A percentile compares a stretch with the other conserved stretches of the same genome.
Evolutionary conservation across 345 rosid species (phyloP).

Genomic region (Corchorus olitorius): DNA sequence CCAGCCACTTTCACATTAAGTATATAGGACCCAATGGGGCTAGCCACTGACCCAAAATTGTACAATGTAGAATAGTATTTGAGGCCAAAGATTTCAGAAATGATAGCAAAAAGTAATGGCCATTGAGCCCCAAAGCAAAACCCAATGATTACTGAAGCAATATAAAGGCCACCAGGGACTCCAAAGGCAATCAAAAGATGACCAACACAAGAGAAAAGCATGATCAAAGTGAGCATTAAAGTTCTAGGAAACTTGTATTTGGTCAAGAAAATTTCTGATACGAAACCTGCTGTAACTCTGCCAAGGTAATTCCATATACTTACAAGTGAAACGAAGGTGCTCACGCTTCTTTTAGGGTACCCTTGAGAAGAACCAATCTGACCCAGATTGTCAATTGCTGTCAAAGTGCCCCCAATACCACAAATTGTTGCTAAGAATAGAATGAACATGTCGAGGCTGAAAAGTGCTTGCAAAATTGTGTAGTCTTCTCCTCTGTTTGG

Average conservation of each 20-base stretch:
- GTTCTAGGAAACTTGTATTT: conserved; percentile 25
- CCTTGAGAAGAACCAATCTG: conserved; percentile 62
- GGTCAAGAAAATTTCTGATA: conserved; percentile 15
- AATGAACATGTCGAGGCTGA: conserved; percentile 25
- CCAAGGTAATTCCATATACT: conserved; percentile 27
- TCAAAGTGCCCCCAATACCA: conserved; percentile 61
- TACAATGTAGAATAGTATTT: conserved; percentile 21
- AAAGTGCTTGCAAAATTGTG: conserved; percentile 28
- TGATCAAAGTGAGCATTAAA: conserved; percentile 37
- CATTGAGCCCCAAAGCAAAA: conserved; percentile 29
- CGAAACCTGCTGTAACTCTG: conserved; percentile 18
- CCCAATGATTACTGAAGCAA: conserved; percentile 17
- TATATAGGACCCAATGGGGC: conserved; percentile 63
- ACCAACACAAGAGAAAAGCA: conserved; percentile 51
- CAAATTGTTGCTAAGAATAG: conserved; percentile 60
- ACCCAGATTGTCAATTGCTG: conserved; percentile 66
- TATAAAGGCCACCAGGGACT: conserved; percentile 20
- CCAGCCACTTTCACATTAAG: conserved; percentile 59
- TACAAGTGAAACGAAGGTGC: conserved; percentile 27
- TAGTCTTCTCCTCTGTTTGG: conserved; percentile 26
- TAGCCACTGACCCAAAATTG: conserved; percentile 42
- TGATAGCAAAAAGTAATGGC: conserved; percentile 20
- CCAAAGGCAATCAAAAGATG: conserved; percentile 22
- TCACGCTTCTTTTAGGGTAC: conserved; percentile 46
- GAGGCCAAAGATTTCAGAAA: conserved; percentile 24